Evolutionary conservation across 1,284 basidiomycete genomes (phyloP), one percentile per base, ranked within the genome.

Genomic region (Trichosporon ovoides): DNA sequence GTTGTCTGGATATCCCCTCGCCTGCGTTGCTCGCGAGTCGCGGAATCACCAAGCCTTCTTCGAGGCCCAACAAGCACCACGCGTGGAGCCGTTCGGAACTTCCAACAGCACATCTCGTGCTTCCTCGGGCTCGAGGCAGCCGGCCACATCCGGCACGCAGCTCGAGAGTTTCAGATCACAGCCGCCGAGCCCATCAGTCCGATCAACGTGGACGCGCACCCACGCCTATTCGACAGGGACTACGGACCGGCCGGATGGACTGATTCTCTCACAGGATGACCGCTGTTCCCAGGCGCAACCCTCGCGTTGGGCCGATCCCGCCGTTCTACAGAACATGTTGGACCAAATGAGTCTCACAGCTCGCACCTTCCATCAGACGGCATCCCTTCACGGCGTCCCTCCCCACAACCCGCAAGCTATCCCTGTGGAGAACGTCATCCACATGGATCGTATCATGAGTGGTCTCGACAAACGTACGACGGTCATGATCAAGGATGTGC

Each of bases 401-500:
- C 22, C 40, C 61, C 53, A 57, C 37, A 66, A 70, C 35, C 51
- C 64, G 12, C 64, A 73, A 55, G 65, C 64, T 18, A 70, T 75
- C 50, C 72, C 71, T 2, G 60, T 62, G 28, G 63, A 69, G 36
- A 76, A 76, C 50, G 59, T 59, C 14, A 70, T 76, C 16, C 67
- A 68, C 50, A 69, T 66, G 0, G 71, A 72, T 19, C 62, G 70
- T 40, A 66, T 76, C 19, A 3, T 11, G 7, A 13, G 52, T 73
- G 75, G 75, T 0, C 60, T 66, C 11, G 76, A 77, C 52, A 46
- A 31, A 3, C 68, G 75, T 18, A 78, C 76, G 0, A 74, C 75
- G 0, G 71, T 78, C 19, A 78, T 78, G 76, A 63, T 78, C 59
- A 78, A 78, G 60, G 75, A 78, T 53, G 74, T 77, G 7, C 76